Conservation (phyloP, 2,329 filamentous ascomycete species). For the Xylaria sp. region DNA sequence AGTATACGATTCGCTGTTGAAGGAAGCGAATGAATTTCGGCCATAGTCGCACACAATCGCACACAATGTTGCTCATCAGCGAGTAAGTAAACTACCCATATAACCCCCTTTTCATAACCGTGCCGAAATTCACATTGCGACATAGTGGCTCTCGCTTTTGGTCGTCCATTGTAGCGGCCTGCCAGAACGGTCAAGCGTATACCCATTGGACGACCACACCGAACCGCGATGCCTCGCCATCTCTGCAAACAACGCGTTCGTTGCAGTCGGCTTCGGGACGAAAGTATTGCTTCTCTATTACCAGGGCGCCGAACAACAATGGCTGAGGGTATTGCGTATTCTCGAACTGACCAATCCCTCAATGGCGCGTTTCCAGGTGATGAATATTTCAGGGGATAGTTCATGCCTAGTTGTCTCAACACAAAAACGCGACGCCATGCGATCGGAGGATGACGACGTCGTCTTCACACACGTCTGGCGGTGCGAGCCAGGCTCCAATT, state of each 20-base stretch:
- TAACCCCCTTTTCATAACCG: not conserved
- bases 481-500: conserved; percentile 12
- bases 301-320: conserved; percentile 18
- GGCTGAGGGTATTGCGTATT: conserved; percentile 21
- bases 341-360: conserved; percentile 19
- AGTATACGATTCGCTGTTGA: conserved; percentile 24
- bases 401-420: conserved; percentile 28
- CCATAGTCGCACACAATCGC: conserved; percentile 11
- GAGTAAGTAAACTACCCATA: conserved; percentile 3
- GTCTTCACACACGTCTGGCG: conserved; percentile 26
- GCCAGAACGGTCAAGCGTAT: conserved; percentile 16
- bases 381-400: conserved; percentile 25
- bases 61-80: conserved; percentile 22
- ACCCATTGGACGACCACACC: conserved; percentile 21
- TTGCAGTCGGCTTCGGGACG: conserved; percentile 23
- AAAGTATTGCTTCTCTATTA: conserved; percentile 22
- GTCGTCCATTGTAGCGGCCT: conserved; percentile 25
- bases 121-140: not conserved
- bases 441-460: conserved; percentile 30
- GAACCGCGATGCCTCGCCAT: conserved; percentile 22
- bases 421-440: conserved; percentile 15
- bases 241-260: conserved; percentile 21
- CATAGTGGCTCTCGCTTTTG: conserved; percentile 20
- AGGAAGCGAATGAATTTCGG: conserved; percentile 23
- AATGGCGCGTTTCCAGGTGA: conserved; percentile 14